Evolutionary conservation across 306 rosid species (phyloP).

Genomic region (Senna tora): DNA sequence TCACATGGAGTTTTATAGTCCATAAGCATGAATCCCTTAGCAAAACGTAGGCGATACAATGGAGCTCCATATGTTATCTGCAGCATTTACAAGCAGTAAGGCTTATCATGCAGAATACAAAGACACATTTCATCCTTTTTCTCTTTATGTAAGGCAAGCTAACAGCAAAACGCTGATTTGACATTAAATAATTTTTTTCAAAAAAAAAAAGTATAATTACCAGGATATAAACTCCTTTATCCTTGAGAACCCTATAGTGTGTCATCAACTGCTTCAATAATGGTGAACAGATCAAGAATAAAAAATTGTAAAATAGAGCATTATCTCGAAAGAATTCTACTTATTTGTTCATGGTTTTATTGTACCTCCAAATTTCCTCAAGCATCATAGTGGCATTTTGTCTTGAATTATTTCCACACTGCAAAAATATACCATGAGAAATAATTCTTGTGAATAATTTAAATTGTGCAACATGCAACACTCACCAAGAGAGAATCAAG

Average conservation of each 20-base stretch:
- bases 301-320: conserved; percentile 42
- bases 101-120: conserved; percentile 24
- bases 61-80: conserved; percentile 94
- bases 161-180: conserved; percentile 25
- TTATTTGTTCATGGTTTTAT: conserved; percentile 41
- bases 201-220: conserved; percentile 47
- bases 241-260: conserved; percentile 96
- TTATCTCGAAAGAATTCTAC: conserved; percentile 29
- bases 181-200: neutral
- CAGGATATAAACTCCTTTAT: conserved; percentile 85
- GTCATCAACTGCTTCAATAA: conserved; percentile 93
- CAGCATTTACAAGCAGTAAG: conserved; percentile 39
- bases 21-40: conserved; percentile 62
- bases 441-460: conserved; percentile 6
- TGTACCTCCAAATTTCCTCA: conserved; percentile 86
- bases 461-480: conserved; percentile 37
- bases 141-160: neutral
- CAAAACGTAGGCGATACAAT: conserved; percentile 58
- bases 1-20: conserved; percentile 86
- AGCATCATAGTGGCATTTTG: conserved; percentile 78
- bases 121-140: neutral
- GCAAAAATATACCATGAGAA: conserved; percentile 37
- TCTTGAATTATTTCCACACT: conserved; percentile 81
- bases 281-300: conserved; percentile 79
- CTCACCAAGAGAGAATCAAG: conserved; percentile 90